Evolutionary conservation across 75 land plant genomes (phyloP).

Genomic region (Gnetum montanum): DNA sequence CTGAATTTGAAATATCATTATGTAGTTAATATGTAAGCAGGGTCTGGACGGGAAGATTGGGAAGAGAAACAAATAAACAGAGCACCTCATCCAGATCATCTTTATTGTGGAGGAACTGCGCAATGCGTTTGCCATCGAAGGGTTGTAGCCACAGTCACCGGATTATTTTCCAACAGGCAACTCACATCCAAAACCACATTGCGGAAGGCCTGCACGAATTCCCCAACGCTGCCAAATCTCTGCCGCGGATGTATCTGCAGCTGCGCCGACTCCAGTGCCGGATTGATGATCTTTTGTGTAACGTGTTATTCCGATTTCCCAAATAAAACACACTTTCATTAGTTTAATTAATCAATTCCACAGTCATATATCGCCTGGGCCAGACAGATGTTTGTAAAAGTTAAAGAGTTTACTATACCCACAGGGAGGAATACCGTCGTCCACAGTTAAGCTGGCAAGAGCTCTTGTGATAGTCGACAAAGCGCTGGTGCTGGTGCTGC

Average conservation of each 20-base stretch:
- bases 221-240: constrained; percentile 25
- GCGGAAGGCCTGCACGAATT: constrained; percentile 45
- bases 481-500: background rate
- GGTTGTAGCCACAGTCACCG: constrained; percentile 72
- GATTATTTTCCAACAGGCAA: constrained; percentile 37
- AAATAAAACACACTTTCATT: background rate
- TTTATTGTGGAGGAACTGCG: constrained; percentile 41
- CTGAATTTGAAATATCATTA: too few relatives aligned
- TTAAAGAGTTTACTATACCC: too few relatives aligned
- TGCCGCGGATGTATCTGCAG: constrained; percentile 7
- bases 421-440: constrained; percentile 62
- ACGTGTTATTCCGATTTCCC: constrained; percentile 21
- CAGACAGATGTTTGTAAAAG: constrained; percentile 18
- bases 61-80: background rate
- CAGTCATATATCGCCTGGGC: constrained; percentile 34
- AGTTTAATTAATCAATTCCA: background rate
- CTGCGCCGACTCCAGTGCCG: constrained; percentile 21
- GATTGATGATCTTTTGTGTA: constrained; percentile 38
- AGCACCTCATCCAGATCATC: constrained; percentile 57
- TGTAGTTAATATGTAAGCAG: constrained; percentile 2
- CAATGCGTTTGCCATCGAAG: constrained; percentile 69
- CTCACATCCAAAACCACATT: constrained; percentile 25
- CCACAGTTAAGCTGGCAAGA: constrained; percentile 23
- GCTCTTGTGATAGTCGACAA: background rate
- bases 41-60: background rate